Conservation (phyloP, 345 rosid species). For the Hibiscus trionum region DNA sequence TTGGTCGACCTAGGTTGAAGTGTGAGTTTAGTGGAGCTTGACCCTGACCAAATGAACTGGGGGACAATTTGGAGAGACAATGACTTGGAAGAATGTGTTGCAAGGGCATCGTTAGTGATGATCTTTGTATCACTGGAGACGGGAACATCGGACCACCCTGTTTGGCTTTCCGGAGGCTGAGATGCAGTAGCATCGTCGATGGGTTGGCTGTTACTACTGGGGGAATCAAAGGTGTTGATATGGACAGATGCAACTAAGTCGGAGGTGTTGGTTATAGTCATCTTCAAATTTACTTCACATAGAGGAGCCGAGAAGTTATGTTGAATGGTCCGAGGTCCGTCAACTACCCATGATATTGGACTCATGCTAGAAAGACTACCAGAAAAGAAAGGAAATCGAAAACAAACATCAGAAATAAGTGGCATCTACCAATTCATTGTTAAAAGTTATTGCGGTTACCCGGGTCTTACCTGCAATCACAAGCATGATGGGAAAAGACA, state of each 20-base stretch:
- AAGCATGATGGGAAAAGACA: slow-evolving; percentile 69
- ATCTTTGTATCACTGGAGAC: slow-evolving; percentile 41
- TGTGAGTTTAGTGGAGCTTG: slow-evolving; percentile 52
- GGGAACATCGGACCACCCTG: slow-evolving; percentile 60
- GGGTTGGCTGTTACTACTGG: slow-evolving; percentile 17
- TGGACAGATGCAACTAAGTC: slow-evolving; percentile 35
- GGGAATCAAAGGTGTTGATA: slow-evolving; percentile 37
- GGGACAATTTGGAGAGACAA: slow-evolving; percentile 42
- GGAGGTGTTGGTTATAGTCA: slow-evolving; percentile 66
- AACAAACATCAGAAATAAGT: slow-evolving; percentile 1
- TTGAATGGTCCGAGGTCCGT: slow-evolving; percentile 47
- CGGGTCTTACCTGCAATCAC: slow-evolving; percentile 64
- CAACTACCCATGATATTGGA: slow-evolving; percentile 68
- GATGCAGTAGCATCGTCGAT: slow-evolving; percentile 22
- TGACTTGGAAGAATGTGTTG: slow-evolving; percentile 23
- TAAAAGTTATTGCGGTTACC: not conserved
- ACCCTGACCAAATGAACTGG: slow-evolving; percentile 75
- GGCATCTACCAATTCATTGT: not conserved
- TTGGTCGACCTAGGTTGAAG: slow-evolving; percentile 49
- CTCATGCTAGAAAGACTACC: slow-evolving; percentile 51
- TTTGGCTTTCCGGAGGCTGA: slow-evolving; percentile 34
- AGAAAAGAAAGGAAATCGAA: slow-evolving; percentile 12
- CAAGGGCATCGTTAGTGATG: slow-evolving; percentile 36
- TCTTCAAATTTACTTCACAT: slow-evolving; percentile 50
- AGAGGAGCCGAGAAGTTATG: slow-evolving; percentile 61